Percentiles rank a stretch among this genome's conserved stretches.
Evolutionary conservation across 768 basidiomycete species (phyloP).

Genomic region (Suillus placidus): DNA sequence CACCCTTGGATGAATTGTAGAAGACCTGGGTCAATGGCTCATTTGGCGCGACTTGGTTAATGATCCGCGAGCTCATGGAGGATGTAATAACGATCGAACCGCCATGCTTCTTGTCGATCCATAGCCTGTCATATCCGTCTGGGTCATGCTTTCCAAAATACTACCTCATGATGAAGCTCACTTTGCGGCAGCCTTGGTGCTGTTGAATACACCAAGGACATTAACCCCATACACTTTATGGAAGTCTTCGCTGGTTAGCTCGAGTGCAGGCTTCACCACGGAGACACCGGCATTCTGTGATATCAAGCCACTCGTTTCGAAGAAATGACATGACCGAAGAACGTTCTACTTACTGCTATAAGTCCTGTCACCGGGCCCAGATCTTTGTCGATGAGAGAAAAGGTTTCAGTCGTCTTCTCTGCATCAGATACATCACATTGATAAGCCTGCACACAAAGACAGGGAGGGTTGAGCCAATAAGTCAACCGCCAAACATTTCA

Average conservation of each 20-base stretch:
- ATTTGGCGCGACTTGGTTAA: slow-evolving; percentile 51
- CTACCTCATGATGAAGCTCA: slow-evolving; percentile 26
- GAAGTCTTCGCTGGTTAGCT: slow-evolving; percentile 60
- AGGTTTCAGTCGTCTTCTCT: slow-evolving; percentile 45
- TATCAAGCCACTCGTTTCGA: not conserved
- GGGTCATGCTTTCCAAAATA: not conserved
- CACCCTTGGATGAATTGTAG: slow-evolving; percentile 68
- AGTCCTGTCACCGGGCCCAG: slow-evolving; percentile 47
- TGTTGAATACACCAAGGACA: slow-evolving; percentile 69
- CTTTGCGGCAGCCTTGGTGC: slow-evolving; percentile 60
- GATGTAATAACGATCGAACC: slow-evolving; percentile 67
- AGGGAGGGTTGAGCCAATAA: not conserved
- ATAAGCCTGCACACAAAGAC: slow-evolving; percentile 47
- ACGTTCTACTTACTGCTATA: slow-evolving; percentile 47
- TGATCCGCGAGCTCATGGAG: slow-evolving; percentile 70
- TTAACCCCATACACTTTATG: slow-evolving; percentile 59
- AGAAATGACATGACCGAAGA: not conserved
- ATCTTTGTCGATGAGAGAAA: slow-evolving; percentile 52
- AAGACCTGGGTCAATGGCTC: slow-evolving; percentile 54
- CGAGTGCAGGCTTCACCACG: slow-evolving; percentile 62
- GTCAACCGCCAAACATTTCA: not conserved
- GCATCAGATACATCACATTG: slow-evolving; percentile 62
- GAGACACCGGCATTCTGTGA: slow-evolving; percentile 64
- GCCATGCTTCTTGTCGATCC: slow-evolving; percentile 39
- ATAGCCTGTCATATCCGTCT: slow-evolving; percentile 38